Evolutionary conservation across 2,329 filamentous ascomycete genomes (phyloP).

Genomic region (Talaromyces sp.): DNA sequence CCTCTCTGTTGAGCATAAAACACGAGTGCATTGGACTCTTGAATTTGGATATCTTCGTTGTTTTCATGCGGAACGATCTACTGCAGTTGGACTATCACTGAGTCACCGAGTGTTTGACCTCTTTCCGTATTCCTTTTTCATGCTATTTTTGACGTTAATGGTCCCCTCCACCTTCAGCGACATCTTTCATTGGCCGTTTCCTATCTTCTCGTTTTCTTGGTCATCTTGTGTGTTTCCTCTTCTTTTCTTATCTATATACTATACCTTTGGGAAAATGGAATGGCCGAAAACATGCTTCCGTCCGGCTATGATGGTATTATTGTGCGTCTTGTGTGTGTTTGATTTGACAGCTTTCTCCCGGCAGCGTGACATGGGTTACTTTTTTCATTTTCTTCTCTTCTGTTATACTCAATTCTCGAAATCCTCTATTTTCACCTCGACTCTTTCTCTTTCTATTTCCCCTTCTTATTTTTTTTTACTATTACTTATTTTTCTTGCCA

Average conservation of each 20-base stretch:
- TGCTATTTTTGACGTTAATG: constrained; percentile 27
- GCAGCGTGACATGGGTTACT: constrained; percentile 8
- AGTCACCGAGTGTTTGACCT: constrained; percentile 16
- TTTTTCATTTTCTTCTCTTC: neutral
- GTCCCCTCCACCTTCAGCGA: constrained; percentile 25
- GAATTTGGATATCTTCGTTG: constrained; percentile 5
- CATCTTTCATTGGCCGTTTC: constrained; percentile 19
- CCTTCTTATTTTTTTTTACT: neutral
- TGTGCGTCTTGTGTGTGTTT: constrained; percentile 17
- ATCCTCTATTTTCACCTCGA: constrained; percentile 1
- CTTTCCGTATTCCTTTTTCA: constrained; percentile 25
- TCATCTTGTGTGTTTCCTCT: constrained; percentile 21
- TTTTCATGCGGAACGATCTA: neutral
- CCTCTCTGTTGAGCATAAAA: neutral
- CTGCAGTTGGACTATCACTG: neutral
- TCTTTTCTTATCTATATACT: constrained; percentile 10
- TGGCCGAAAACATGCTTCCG: constrained; percentile 23
- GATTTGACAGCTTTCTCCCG: constrained; percentile 13
- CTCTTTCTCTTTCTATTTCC: neutral
- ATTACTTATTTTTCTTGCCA: neutral
- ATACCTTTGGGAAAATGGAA: constrained; percentile 18
- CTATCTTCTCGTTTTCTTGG: constrained; percentile 16
- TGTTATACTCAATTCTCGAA: constrained; percentile 9
- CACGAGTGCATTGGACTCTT: constrained; percentile 14
- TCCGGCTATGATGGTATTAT: constrained; percentile 25